Evolutionary conservation across 164 flowering plant species (phyloP).

Genomic region (Umbellularia californica): DNA sequence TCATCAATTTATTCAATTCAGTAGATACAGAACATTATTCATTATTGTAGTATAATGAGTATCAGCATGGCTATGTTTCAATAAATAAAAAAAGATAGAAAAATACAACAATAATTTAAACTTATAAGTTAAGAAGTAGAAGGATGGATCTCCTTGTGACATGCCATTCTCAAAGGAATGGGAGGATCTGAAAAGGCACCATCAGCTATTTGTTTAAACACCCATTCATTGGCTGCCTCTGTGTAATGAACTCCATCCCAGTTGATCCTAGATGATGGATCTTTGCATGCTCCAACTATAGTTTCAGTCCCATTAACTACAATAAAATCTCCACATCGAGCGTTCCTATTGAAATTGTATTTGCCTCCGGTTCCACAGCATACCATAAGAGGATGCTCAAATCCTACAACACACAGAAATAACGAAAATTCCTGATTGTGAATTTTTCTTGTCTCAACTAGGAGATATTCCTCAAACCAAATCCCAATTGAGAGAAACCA

Average conservation of each 20-base stretch:
- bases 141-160: conserved; percentile 14
- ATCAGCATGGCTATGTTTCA: no score
- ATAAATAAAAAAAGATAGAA: no score
- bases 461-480: no score
- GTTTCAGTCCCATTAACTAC: conserved; percentile 41
- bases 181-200: conserved; percentile 69
- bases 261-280: conserved; percentile 42
- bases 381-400: conserved; percentile 45
- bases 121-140: no score
- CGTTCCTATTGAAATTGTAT: conserved; percentile 49
- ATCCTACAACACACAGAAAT: conserved; percentile 36
- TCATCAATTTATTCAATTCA: no score
- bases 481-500: no score
- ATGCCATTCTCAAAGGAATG: conserved; percentile 37
- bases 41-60: no score
- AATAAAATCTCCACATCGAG: conserved; percentile 53
- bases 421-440: neutral
- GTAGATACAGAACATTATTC: no score
- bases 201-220: conserved; percentile 43
- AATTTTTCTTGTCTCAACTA: no score
- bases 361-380: conserved; percentile 87
- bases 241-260: conserved; percentile 93
- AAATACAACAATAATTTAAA: no score
- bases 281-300: conserved; percentile 48
- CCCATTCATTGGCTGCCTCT: conserved; percentile 70